phyloP scores from a whole-genome alignment of 495 filamentous ascomycete genomes.

The Tuber aestivum region DNA sequence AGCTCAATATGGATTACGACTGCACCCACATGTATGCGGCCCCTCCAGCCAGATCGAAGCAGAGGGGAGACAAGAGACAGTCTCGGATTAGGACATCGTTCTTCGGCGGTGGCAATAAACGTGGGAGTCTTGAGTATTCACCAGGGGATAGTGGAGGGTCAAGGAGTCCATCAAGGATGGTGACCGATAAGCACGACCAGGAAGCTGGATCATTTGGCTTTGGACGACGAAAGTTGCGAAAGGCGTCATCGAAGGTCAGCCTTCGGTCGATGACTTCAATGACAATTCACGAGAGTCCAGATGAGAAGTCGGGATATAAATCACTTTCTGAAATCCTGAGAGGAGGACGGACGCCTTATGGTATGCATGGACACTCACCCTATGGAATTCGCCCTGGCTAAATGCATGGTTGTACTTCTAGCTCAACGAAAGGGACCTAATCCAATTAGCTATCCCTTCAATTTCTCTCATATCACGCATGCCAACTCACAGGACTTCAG shows the following conservation, averaged over 20 bases:
- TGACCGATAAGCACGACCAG: conserved; percentile 27
- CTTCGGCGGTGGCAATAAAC: conserved; percentile 32
- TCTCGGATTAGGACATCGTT: conserved; percentile 38
- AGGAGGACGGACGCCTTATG: conserved; percentile 29
- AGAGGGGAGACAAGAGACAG: conserved; percentile 31
- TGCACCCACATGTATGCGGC: conserved; percentile 26
- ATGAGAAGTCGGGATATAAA: conserved; percentile 34
- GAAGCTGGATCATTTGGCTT: conserved; percentile 29
- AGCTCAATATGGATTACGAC: conserved; percentile 28
- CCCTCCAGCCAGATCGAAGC: conserved; percentile 21
- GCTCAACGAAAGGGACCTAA: conserved; percentile 30
- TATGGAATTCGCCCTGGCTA: conserved; percentile 22
- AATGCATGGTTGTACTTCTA: conserved; percentile 17
- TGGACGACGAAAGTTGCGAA: conserved; percentile 33
- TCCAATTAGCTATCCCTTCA: conserved; percentile 40
- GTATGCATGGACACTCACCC: conserved; percentile 13
- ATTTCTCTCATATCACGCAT: conserved; percentile 40
- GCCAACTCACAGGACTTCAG: conserved; percentile 35
- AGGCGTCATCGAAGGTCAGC: conserved; percentile 38
- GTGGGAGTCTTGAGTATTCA: conserved; percentile 28
- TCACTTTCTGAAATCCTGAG: conserved; percentile 31
- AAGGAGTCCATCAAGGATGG: conserved; percentile 31
- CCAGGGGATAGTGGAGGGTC: conserved; percentile 21
- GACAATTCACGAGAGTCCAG: conserved; percentile 22
- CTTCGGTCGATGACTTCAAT: conserved; percentile 29